Conservation (phyloP, 2,329 filamentous ascomycete genomes). For the Neopestalotiopsis sp. region DNA sequence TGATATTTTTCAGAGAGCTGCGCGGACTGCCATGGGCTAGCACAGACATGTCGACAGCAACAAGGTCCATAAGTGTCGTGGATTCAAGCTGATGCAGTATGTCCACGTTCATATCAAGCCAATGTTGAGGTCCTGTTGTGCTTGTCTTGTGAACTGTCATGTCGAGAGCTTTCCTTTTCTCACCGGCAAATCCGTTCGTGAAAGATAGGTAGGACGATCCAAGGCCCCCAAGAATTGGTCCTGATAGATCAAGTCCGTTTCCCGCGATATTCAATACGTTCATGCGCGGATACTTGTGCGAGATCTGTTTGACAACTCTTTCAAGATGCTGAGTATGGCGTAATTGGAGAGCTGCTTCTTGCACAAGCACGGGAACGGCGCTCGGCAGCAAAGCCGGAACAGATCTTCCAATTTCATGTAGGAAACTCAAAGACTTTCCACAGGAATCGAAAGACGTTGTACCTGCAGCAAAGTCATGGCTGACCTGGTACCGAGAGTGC, state of each 20-base stretch:
- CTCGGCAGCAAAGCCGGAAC: slow-evolving; percentile 31
- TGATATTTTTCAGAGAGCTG: slow-evolving; percentile 33
- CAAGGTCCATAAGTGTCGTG: slow-evolving; percentile 31
- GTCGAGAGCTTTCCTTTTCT: not conserved
- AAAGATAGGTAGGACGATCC: slow-evolving; percentile 38
- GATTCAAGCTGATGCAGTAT: slow-evolving; percentile 26
- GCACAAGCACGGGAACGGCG: slow-evolving; percentile 31
- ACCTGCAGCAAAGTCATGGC: slow-evolving; percentile 31
- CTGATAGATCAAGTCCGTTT: slow-evolving; percentile 34
- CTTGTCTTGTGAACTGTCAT: slow-evolving; percentile 20
- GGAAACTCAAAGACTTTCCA: slow-evolving; percentile 33
- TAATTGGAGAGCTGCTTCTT: slow-evolving; percentile 37
- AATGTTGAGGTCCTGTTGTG: not conserved
- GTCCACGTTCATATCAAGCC: slow-evolving; percentile 19
- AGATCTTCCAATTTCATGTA: slow-evolving; percentile 32
- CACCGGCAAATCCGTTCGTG: slow-evolving; percentile 28
- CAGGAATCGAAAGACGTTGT: slow-evolving; percentile 41
- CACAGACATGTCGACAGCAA: slow-evolving; percentile 41
- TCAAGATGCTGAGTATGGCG: slow-evolving; percentile 40
- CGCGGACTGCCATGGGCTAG: slow-evolving; percentile 32
- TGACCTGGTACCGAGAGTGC: not conserved
- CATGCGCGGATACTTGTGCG: slow-evolving; percentile 46
- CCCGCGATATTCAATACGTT: slow-evolving; percentile 44
- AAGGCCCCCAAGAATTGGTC: slow-evolving; percentile 38
- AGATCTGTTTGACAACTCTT: slow-evolving; percentile 42